Base-by-base conservation (phyloP, 176 grass and related monocot genomes). In the Rhynchospora tenuis region DNA sequence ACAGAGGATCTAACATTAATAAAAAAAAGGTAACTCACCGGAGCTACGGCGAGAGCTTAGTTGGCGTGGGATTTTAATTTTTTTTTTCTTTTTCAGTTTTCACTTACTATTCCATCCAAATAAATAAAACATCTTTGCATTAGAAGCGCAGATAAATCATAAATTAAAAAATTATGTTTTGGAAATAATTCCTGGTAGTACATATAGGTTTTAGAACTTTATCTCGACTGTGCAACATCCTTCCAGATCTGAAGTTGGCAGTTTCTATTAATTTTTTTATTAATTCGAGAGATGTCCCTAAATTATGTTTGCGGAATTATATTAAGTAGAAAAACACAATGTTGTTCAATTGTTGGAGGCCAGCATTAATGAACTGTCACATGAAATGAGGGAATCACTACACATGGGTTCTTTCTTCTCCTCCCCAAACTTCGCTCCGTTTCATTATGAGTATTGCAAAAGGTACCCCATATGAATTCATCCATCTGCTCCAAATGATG, bases 341-440 rank as follows among this genome's bases (percentile, higher is more conserved):
- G 27, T 20, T 8, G 52, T 55, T 79, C 33, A 43, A 27, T 44
- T 44, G 62, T 64, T 44, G 48, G 17, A 46, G 15, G 59, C 56
- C 80, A 82, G 44, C 80, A 19, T 67, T 9, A 31, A 50, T 82
- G 60, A 65, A 67, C 79, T 82, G 61, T 82, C 80, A 82, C 80
- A 54, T 82, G 80, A 24, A 82, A 50, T 16, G 59, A 27, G 50
- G 26, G 80, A 82, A 82, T 82, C 61, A 45, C 6, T 14, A 82
- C 80, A 82, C 80, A 54, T 82, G 80, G 31, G 3, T 80, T 59
- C 54, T 38, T 60, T 80, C 31, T 60, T 80, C 16, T 16, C 8
- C 5, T 12, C 50, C 1, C 1, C 16, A 14, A 55, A 15, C 48
- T 0, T 76, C 33, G 9, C 38, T 22, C 28, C 38, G n/a, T 55